Conservation (phyloP, 2,329 filamentous ascomycete genomes). For the Colletotrichum viniferum region DNA sequence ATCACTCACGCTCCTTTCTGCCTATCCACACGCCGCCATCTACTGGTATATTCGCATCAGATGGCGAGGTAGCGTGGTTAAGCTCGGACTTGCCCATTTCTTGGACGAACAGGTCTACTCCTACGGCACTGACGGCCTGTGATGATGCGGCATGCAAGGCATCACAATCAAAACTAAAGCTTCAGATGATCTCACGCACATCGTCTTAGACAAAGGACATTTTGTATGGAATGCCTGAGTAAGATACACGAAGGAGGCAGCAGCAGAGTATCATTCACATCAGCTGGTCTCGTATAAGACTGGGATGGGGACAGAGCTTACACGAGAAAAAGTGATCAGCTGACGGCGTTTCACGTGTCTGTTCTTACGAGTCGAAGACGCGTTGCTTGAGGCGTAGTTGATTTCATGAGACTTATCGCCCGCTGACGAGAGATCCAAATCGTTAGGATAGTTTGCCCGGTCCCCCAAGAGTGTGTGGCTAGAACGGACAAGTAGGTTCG, state of each 20-base stretch:
- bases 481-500: background rate
- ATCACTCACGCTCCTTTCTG: background rate
- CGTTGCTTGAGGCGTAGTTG: background rate
- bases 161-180: background rate
- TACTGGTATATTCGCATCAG: background rate
- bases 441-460: background rate
- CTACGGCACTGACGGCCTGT: background rate
- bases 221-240: background rate
- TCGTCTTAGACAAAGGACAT: background rate
- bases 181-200: background rate
- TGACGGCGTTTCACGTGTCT: background rate
- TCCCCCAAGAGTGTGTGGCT: background rate
- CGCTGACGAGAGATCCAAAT: background rate
- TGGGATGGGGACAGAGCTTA: background rate
- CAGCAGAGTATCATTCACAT: background rate
- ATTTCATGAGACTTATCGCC: background rate
- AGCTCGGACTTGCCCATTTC: background rate
- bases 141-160: background rate
- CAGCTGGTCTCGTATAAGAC: background rate
- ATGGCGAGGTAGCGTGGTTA: background rate
- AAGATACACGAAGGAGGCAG: background rate
- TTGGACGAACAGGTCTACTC: background rate
- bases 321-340: background rate
- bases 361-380: background rate
- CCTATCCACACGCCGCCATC: background rate